These are phyloP conservation scores for Claviceps purpurea DNA, from an alignment of 2,329 filamentous ascomycete genomes.

Conservation along the genomic window DNA sequence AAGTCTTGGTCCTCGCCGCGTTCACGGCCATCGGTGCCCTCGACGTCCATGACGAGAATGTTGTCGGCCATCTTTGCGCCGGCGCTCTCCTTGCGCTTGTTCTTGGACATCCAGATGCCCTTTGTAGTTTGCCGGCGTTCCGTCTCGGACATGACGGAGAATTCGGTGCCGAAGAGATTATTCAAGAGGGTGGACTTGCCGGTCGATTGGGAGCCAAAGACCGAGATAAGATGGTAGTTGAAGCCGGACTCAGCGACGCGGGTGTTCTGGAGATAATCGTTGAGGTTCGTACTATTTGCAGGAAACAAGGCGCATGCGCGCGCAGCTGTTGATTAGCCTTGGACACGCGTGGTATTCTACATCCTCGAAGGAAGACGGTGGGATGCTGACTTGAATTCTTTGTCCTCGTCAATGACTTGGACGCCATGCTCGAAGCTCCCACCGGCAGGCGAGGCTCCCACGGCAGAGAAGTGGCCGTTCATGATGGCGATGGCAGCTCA, in stretches of 20 bases:
- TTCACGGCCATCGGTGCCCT: slow-evolving; percentile 92
- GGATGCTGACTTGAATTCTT: slow-evolving; percentile 77
- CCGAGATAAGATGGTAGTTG: slow-evolving; percentile 98
- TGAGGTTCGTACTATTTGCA: slow-evolving; percentile 52
- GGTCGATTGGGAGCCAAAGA: slow-evolving; percentile 96
- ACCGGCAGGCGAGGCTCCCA: slow-evolving; percentile 50
- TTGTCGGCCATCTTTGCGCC: slow-evolving; percentile 75
- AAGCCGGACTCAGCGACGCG: slow-evolving; percentile 80
- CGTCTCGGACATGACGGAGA: slow-evolving; percentile 94
- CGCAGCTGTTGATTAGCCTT: neutral
- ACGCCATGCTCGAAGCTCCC: slow-evolving; percentile 81
- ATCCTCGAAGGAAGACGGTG: neutral
- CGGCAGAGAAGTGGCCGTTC: slow-evolving; percentile 71
- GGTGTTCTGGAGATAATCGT: slow-evolving; percentile 67
- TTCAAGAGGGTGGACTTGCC: slow-evolving; percentile 97
- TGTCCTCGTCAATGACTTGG: slow-evolving; percentile 85
- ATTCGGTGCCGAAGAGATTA: slow-evolving; percentile 86
- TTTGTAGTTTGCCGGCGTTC: slow-evolving; percentile 95
- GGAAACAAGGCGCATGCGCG: slow-evolving; percentile 1
- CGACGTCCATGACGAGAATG: slow-evolving; percentile 98
- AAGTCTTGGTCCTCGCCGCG: slow-evolving; percentile 97
- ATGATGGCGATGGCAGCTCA: slow-evolving; percentile 26
- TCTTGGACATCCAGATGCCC: slow-evolving; percentile 99
- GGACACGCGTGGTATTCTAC: neutral
- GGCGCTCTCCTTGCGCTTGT: slow-evolving; percentile 51